Evolutionary conservation across 768 basidiomycete species (phyloP).

Genomic region (Xerocomellus chrysenteron): DNA sequence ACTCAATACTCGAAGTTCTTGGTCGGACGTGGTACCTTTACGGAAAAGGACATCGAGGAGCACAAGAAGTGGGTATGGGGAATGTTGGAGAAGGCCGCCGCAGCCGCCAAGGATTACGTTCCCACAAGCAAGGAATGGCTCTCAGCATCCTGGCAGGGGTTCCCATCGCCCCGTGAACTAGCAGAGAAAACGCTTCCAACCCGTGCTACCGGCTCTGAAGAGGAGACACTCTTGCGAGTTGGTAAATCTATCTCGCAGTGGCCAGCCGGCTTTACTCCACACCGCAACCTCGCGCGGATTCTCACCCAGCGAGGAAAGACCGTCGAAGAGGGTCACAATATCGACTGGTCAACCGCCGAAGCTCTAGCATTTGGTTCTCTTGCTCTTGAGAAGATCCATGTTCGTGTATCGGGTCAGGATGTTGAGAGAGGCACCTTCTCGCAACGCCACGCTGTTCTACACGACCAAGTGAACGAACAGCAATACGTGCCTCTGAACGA

Average conservation of each 20-base stretch:
- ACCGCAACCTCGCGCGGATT: slow-evolving; percentile 94
- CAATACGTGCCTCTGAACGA: slow-evolving; percentile 90
- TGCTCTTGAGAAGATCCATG: slow-evolving; percentile 89
- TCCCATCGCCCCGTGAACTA: slow-evolving; percentile 95
- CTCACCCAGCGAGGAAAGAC: slow-evolving; percentile 84
- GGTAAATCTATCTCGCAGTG: slow-evolving; percentile 86
- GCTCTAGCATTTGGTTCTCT: slow-evolving; percentile 95
- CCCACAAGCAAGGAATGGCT: slow-evolving; percentile 97
- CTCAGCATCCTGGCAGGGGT: slow-evolving; percentile 96
- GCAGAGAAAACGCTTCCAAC: slow-evolving; percentile 92
- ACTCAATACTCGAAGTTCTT: slow-evolving; percentile 92
- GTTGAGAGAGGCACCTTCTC: slow-evolving; percentile 99
- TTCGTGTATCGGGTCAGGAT: slow-evolving; percentile 96
- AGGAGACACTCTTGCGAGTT: slow-evolving; percentile 73
- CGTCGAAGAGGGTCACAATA: slow-evolving; percentile 85
- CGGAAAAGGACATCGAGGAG: slow-evolving; percentile 93
- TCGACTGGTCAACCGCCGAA: slow-evolving; percentile 99
- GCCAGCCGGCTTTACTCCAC: slow-evolving; percentile 82
- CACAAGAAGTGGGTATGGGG: slow-evolving; percentile 99
- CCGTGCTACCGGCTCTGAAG: slow-evolving; percentile 79
- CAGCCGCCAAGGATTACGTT: slow-evolving; percentile 92
- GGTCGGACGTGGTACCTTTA: slow-evolving; percentile 88
- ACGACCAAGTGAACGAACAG: slow-evolving; percentile 91
- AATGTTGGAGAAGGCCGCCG: slow-evolving; percentile 95
- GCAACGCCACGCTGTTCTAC: slow-evolving; percentile 94